Evolutionary conservation across 2,329 filamentous ascomycete species (phyloP).

Genomic region (Colletotrichum chlorophyti): DNA sequence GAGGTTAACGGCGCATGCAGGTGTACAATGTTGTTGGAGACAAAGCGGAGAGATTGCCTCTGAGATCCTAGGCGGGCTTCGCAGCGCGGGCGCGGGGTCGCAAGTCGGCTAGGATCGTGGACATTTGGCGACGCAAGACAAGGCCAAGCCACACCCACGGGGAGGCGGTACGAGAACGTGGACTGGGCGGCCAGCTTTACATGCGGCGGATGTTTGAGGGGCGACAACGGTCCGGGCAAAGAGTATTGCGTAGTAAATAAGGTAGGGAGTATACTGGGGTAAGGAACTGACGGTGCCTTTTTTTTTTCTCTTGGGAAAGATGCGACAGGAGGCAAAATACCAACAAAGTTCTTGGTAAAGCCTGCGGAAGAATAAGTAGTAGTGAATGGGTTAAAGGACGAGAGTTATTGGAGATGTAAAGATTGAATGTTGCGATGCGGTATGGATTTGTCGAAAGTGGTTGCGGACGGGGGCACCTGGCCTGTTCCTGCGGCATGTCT

Average conservation of each 20-base stretch:
- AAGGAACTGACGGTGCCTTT: neutral
- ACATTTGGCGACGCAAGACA: conserved; percentile 29
- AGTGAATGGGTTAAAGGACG: conserved; percentile 12
- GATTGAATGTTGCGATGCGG: conserved; percentile 29
- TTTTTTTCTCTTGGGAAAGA: neutral
- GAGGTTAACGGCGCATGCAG: conserved; percentile 22
- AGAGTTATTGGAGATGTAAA: conserved; percentile 17
- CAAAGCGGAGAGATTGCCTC: conserved; percentile 4
- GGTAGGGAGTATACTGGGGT: neutral
- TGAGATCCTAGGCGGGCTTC: conserved; percentile 19
- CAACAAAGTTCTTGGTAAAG: no score
- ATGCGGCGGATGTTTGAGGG: conserved; percentile 6
- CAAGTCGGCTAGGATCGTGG: conserved; percentile 27
- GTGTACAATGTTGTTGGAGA: conserved; percentile 1
- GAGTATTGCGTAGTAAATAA: neutral
- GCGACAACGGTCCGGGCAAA: conserved; percentile 16
- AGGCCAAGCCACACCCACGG: conserved; percentile 27
- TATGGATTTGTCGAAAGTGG: conserved; percentile 18
- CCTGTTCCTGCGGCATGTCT: conserved; percentile 23
- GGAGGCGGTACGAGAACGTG: conserved; percentile 16
- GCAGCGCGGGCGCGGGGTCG: conserved; percentile 29
- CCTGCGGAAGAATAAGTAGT: no score
- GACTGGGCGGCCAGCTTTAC: conserved; percentile 23
- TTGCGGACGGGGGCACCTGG: neutral
- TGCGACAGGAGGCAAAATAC: conserved; percentile 14